Evolutionary conservation across 768 basidiomycete genomes (phyloP).

Genomic region (Clathrus columnatus): DNA sequence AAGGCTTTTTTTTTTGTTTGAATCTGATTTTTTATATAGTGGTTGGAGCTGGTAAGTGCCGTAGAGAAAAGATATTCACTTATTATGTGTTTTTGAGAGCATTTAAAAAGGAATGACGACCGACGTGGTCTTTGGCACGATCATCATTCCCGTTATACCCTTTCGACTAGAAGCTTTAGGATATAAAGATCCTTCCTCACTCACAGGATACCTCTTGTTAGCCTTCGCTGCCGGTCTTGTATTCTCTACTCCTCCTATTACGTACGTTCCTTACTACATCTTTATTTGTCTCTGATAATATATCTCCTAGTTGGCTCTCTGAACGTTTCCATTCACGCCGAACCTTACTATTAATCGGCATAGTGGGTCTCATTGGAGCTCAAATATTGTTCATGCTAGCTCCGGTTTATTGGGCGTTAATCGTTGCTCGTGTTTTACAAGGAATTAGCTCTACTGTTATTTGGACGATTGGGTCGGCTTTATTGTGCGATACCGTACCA

Average conservation of each 20-base stretch:
- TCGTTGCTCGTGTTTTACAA: conserved; percentile 46
- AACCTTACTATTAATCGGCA: conserved; percentile 41
- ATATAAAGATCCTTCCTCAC: conserved; percentile 37
- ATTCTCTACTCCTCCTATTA: conserved; percentile 48
- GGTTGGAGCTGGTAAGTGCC: conserved; percentile 38
- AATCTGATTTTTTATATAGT: conserved; percentile 22
- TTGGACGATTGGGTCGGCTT: conserved; percentile 54
- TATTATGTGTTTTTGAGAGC: not conserved
- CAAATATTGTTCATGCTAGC: conserved; percentile 59
- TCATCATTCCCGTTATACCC: conserved; percentile 55
- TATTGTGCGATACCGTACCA: conserved; percentile 50
- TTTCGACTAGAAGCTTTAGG: conserved; percentile 48
- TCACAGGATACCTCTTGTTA: conserved; percentile 53
- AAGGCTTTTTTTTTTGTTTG: too few species aligned
- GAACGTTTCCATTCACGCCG: conserved; percentile 41
- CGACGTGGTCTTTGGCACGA: conserved; percentile 50
- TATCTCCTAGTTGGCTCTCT: conserved; percentile 24
- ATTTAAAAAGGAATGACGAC: conserved; percentile 32
- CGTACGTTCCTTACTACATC: conserved; percentile 22
- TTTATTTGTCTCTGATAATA: not conserved
- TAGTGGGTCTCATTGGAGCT: conserved; percentile 41
- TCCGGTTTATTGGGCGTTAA: conserved; percentile 47
- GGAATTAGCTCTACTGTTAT: conserved; percentile 53
- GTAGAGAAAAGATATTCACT: not conserved
- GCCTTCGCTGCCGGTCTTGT: conserved; percentile 56